A percentile compares a stretch with the other conserved stretches of the same genome.
These are phyloP conservation scores for Blastomyces parvus DNA, from an alignment of 2,329 filamentous ascomycete species.

Conservation along the genomic window DNA sequence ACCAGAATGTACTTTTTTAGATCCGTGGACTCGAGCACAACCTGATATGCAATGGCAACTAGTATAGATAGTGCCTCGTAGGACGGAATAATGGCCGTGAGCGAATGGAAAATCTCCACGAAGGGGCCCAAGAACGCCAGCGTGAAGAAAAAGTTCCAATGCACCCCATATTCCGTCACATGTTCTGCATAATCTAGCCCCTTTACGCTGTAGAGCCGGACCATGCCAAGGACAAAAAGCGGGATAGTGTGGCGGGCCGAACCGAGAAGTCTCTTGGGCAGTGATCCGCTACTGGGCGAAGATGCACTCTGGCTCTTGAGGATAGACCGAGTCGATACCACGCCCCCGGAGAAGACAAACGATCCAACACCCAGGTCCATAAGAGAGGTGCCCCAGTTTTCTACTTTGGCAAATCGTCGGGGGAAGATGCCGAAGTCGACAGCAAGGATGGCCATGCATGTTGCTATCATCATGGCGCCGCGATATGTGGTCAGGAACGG, in stretches of 20 bases:
- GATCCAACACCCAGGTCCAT: constrained; percentile 98
- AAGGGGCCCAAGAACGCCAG: constrained; percentile 81
- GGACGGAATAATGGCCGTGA: constrained; percentile 61
- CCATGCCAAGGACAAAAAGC: constrained; percentile 65
- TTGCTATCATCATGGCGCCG: constrained; percentile 82
- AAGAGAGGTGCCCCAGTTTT: constrained; percentile 98
- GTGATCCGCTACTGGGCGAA: constrained; percentile 33
- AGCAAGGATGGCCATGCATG: constrained; percentile 85
- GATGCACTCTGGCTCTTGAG: constrained; percentile 57
- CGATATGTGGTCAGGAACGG: constrained; percentile 90
- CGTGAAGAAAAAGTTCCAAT: constrained; percentile 99
- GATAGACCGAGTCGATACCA: constrained; percentile 77
- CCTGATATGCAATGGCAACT: constrained; percentile 62
- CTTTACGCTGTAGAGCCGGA: constrained; percentile 82
- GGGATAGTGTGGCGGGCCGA: constrained; percentile 76
- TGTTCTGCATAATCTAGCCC: constrained; percentile 93
- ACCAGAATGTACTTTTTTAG: constrained; percentile 75
- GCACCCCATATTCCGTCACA: constrained; percentile 92
- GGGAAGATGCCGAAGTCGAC: constrained; percentile 94
- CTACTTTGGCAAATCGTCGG: constrained; percentile 89
- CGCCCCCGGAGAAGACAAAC: constrained; percentile 87
- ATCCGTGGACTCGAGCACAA: constrained; percentile 63
- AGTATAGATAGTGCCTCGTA: constrained; percentile 65
- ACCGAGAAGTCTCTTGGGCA: constrained; percentile 47
- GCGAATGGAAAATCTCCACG: constrained; percentile 69